These are phyloP conservation scores for Phytophthora sansomeana DNA, from an alignment of 352 stramenopile species.

Conservation along the genomic window DNA sequence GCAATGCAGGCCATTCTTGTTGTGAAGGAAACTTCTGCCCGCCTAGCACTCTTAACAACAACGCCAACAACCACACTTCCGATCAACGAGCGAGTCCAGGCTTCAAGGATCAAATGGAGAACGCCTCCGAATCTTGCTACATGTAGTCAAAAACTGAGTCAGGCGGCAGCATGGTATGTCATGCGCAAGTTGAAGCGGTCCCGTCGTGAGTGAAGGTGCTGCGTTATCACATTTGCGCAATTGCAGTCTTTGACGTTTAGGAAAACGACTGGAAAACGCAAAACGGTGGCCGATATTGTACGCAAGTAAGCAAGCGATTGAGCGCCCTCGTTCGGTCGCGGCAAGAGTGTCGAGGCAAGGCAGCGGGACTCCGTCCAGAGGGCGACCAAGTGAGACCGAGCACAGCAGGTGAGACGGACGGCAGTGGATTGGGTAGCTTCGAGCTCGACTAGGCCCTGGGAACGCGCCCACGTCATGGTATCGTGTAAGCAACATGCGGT, in stretches of 20 bases:
- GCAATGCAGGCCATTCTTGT: no score
- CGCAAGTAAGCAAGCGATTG: not conserved
- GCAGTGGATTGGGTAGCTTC: not conserved
- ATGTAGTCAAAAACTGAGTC: slow-evolving; percentile 12
- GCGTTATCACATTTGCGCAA: not conserved
- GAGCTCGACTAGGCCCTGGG: slow-evolving; percentile 8
- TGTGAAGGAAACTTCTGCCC: no score
- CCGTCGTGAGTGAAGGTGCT: not conserved
- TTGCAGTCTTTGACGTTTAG: not conserved
- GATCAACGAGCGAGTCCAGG: no score
- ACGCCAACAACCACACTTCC: no score
- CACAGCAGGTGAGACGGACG: not conserved
- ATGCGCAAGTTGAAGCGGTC: slow-evolving; percentile 19
- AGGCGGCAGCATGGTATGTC: slow-evolving; percentile 22
- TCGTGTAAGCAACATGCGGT: not conserved
- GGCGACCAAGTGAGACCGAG: no score
- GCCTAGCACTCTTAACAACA: no score
- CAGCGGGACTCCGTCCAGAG: no score
- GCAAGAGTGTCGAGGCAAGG: no score
- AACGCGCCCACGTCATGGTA: slow-evolving; percentile 13
- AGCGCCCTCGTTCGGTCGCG: not conserved
- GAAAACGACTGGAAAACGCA: no score
- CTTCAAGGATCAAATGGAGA: no score
- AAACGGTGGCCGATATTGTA: no score
- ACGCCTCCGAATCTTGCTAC: no score